Conservation (phyloP, 2,329 filamentous ascomycete genomes). For the Alternaria sp. region DNA sequence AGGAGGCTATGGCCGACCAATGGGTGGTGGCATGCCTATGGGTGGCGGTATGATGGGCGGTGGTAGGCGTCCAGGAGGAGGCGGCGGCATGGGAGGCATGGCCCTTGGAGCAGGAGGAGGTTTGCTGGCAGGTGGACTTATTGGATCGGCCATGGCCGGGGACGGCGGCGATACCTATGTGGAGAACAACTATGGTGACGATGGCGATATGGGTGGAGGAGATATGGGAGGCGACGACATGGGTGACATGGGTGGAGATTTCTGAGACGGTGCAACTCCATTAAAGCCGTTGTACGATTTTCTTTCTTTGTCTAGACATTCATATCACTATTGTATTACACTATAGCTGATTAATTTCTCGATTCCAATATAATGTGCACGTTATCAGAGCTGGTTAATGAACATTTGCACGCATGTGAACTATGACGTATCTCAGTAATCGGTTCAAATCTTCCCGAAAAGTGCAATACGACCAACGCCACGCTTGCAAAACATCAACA, state of each 20-base stretch:
- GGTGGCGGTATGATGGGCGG: constrained; percentile 18
- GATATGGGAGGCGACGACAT: constrained; percentile 41
- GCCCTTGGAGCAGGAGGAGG: constrained; percentile 84
- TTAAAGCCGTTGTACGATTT: background rate
- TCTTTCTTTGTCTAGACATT: background rate
- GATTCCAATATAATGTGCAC: background rate
- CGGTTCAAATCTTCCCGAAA: constrained; percentile 24
- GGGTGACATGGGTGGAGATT: constrained; percentile 25
- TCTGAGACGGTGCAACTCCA: background rate
- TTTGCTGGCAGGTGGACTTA: constrained; percentile 76
- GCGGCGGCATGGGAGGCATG: constrained; percentile 74
- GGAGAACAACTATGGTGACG: constrained; percentile 26
- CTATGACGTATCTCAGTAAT: constrained; percentile 22
- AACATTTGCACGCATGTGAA: background rate
- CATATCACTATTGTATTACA: background rate
- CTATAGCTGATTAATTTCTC: constrained; percentile 1
- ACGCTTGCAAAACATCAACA: constrained; percentile 16
- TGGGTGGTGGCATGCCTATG: constrained; percentile 50
- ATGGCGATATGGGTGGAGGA: constrained; percentile 32
- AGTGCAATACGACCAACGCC: constrained; percentile 22
- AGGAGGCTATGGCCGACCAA: constrained; percentile 51
- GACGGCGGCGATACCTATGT: constrained; percentile 36
- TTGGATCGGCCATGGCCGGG: constrained; percentile 69
- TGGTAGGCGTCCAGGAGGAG: constrained; percentile 51
- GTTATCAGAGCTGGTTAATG: background rate